Conservation (phyloP, 306 rosid genomes). For the Prunus campanulata region DNA sequence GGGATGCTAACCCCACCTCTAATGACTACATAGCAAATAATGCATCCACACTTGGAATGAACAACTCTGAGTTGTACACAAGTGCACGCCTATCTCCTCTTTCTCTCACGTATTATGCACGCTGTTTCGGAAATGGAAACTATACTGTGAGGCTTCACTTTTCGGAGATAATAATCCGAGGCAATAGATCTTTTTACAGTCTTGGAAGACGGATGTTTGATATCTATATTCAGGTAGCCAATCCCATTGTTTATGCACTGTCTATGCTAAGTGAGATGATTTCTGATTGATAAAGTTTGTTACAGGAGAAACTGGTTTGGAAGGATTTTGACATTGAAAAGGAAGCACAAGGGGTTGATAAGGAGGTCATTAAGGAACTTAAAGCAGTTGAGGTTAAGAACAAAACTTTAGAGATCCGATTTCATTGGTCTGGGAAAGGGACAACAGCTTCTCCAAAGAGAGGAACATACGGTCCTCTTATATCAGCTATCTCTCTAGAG, state of each 20-base stretch:
- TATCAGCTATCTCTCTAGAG: too few species aligned
- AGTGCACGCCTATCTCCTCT: constrained; percentile 52
- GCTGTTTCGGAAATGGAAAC: constrained; percentile 60
- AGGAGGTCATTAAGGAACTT: too few species aligned
- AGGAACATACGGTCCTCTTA: too few species aligned
- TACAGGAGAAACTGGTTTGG: too few species aligned
- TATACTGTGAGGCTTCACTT: constrained; percentile 55
- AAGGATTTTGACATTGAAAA: too few species aligned
- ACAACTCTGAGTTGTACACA: constrained; percentile 35
- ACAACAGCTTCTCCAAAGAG: too few species aligned
- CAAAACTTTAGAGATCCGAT: too few species aligned
- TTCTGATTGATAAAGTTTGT: too few species aligned
- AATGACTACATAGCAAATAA: constrained; percentile 25
- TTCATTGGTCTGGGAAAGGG: too few species aligned
- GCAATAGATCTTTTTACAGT: constrained; percentile 43
- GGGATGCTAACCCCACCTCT: constrained; percentile 1
- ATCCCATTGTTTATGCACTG: neutral
- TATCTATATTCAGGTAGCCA: constrained; percentile 55
- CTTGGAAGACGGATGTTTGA: constrained; percentile 61
- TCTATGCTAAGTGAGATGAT: too few species aligned
- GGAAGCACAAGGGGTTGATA: too few species aligned
- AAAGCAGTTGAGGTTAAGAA: too few species aligned
- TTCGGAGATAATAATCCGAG: constrained; percentile 48
- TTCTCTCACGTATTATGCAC: constrained; percentile 54
- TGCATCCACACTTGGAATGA: constrained; percentile 23